These are phyloP conservation scores for Soucietia sequanensis DNA, from an alignment of 805 yeast species.

Conservation along the genomic window DNA sequence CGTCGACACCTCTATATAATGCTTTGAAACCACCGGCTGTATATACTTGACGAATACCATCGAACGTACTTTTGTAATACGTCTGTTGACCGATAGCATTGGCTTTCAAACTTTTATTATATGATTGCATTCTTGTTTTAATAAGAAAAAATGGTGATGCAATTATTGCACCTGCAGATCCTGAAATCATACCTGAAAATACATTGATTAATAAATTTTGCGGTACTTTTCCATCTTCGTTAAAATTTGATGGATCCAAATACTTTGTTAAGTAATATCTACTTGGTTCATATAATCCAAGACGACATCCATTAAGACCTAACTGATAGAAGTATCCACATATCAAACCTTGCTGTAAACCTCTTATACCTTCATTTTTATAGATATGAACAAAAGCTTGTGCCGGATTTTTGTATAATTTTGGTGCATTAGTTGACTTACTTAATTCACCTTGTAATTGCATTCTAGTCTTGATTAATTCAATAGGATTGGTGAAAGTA, in stretches of 20 bases:
- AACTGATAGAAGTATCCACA: slow-evolving; percentile 91
- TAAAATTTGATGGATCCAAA: slow-evolving; percentile 50
- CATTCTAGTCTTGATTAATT: slow-evolving; percentile 92
- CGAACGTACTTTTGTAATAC: slow-evolving; percentile 65
- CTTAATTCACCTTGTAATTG: slow-evolving; percentile 92
- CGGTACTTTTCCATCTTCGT: slow-evolving; percentile 36
- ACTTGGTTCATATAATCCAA: slow-evolving; percentile 91
- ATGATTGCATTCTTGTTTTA: slow-evolving; percentile 97
- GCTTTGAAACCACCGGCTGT: slow-evolving; percentile 73
- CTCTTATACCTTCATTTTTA: slow-evolving; percentile 80
- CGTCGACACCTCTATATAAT: slow-evolving; percentile 86
- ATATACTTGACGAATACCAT: slow-evolving; percentile 66
- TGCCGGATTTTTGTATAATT: slow-evolving; percentile 71
- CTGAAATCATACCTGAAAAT: slow-evolving; percentile 76
- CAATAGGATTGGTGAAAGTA: slow-evolving; percentile 94
- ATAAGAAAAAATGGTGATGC: slow-evolving; percentile 92
- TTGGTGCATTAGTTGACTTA: slow-evolving; percentile 48
- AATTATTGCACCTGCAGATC: slow-evolving; percentile 81
- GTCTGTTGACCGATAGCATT: slow-evolving; percentile 83
- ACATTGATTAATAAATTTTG: slow-evolving; percentile 59
- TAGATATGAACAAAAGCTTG: slow-evolving; percentile 78
- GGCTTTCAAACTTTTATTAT: slow-evolving; percentile 44
- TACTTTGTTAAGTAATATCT: slow-evolving; percentile 57
- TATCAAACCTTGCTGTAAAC: slow-evolving; percentile 83
- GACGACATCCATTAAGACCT: slow-evolving; percentile 89